Evolutionary conservation across 306 rosid species (phyloP), one percentile per base, ranked within the genome.

Genomic region (Corylus americana): DNA sequence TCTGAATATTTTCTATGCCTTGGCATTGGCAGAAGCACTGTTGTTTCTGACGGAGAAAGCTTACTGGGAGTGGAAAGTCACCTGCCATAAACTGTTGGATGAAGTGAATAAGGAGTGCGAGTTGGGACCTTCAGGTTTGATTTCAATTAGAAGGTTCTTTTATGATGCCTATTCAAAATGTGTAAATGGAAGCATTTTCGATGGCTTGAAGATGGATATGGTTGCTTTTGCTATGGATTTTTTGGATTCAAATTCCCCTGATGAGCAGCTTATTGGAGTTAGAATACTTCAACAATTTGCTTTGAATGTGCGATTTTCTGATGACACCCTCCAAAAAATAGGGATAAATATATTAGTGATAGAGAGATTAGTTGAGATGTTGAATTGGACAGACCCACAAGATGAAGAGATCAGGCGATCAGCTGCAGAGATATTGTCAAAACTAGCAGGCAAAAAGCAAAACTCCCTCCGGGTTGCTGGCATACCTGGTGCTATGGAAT

Each of bases 141-240:
- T 87, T 48, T 89, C 99, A 0, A 89, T 86, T 39, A 89, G 81
- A 76, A 88, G 98, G 70, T 96, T 96, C 86, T 96, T 96, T 62
- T 96, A 93, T 70, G 99, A 93, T 82, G 90, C 99, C 5, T 96
- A 96, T 85, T 91, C 98, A 16, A 95, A 90, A 79, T 96, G 98
- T 78, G 85, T 96, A 59, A 73, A 88, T 74, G 99, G 91, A 73
- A 93, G 97, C 85, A 81, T 96, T 74, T 96, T 96, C 83, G 97
- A 96, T 86, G 98, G 99, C 4, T 70, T 96, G 87, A 88, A 96
- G 79, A 93, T 96, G 99, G 99, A 96, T 77, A 90, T 96, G 92
- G 94, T 91, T 11, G 81, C 91, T 73, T 91, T 90, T 77, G 93
- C 88, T 35, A 91, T 90, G 92, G 98, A 93, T 77, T 91, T 96